These are phyloP conservation scores for Dendrothele bispora DNA, from an alignment of 768 basidiomycete genomes.

Conservation along the genomic window DNA sequence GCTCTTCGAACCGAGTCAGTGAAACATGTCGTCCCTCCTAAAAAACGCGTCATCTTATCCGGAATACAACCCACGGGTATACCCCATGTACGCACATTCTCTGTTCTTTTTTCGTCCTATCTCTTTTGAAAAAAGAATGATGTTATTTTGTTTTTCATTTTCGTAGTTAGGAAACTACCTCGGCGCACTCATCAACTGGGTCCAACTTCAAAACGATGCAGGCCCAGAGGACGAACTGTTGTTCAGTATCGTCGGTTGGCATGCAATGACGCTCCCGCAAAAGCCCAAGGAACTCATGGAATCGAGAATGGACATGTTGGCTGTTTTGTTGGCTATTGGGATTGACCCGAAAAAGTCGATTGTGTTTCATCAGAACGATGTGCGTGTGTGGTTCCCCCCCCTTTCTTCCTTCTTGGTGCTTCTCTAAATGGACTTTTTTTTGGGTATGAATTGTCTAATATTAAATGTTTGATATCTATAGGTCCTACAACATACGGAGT, in stretches of 20 bases:
- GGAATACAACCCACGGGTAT: not conserved
- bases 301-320: slow-evolving; percentile 76
- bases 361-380: slow-evolving; percentile 89
- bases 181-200: slow-evolving; percentile 90
- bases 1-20: no score
- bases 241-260: slow-evolving; percentile 91
- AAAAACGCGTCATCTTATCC: no score
- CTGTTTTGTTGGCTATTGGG: slow-evolving; percentile 81
- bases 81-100: not conserved
- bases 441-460: no score
- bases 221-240: slow-evolving; percentile 61
- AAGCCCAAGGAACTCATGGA: slow-evolving; percentile 60
- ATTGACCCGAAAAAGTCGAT: slow-evolving; percentile 74
- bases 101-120: not conserved
- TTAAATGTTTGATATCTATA: slow-evolving; percentile 29
- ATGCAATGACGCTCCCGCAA: slow-evolving; percentile 92
- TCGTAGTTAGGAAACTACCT: slow-evolving; percentile 88
- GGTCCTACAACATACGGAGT: slow-evolving; percentile 83
- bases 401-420: no score
- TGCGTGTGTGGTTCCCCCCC: slow-evolving; percentile 32
- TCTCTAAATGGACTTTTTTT: no score
- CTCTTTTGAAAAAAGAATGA: no score
- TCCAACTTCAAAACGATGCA: slow-evolving; percentile 67
- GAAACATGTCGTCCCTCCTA: no score
- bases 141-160: not conserved